Percentiles rank a stretch among this genome's conserved stretches.
Conservation (phyloP, 2,329 filamentous ascomycete species). For the Colletotrichum euphorbiae region DNA sequence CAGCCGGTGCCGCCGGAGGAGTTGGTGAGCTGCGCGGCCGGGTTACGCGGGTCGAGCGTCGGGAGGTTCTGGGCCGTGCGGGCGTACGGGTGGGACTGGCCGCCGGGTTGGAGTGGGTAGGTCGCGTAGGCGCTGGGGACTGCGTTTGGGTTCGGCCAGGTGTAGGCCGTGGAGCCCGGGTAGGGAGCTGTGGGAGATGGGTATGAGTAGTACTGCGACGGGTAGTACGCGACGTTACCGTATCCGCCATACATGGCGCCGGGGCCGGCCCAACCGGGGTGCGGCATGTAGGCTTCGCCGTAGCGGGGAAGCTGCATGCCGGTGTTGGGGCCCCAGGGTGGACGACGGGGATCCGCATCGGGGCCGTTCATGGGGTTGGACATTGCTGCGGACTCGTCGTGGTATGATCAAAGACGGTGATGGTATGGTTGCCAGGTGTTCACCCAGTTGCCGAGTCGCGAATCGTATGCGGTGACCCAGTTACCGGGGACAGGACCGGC, state of each 20-base stretch:
- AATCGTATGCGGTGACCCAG: constrained; percentile 45
- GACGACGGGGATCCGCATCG: constrained; percentile 49
- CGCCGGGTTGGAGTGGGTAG: constrained; percentile 52
- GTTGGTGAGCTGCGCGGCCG: constrained; percentile 67
- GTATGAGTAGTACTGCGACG: constrained; percentile 50
- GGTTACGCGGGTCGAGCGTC: constrained; percentile 56
- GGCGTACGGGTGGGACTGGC: constrained; percentile 48
- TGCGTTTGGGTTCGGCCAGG: constrained; percentile 29
- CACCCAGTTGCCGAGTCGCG: constrained; percentile 41
- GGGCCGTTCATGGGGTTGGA: constrained; percentile 53
- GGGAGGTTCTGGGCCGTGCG: constrained; percentile 58
- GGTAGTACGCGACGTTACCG: constrained; percentile 44
- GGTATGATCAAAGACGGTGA: background rate
- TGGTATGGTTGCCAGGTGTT: constrained; percentile 51
- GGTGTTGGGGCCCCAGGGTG: constrained; percentile 47
- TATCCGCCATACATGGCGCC: constrained; percentile 20
- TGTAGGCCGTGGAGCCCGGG: constrained; percentile 24
- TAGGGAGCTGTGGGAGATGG: constrained; percentile 5
- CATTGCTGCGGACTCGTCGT: constrained; percentile 23
- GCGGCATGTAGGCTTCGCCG: constrained; percentile 53
- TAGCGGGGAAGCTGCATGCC: constrained; percentile 47
- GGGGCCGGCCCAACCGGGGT: constrained; percentile 44
- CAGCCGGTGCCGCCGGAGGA: constrained; percentile 67
- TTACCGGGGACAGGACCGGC: constrained; percentile 49
- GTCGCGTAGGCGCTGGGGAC: background rate